Percentiles rank a stretch among this genome's conserved stretches.
These are phyloP conservation scores for Blastocystis sp. DNA, from an alignment of 352 stramenopile species.

Conservation along the genomic window DNA sequence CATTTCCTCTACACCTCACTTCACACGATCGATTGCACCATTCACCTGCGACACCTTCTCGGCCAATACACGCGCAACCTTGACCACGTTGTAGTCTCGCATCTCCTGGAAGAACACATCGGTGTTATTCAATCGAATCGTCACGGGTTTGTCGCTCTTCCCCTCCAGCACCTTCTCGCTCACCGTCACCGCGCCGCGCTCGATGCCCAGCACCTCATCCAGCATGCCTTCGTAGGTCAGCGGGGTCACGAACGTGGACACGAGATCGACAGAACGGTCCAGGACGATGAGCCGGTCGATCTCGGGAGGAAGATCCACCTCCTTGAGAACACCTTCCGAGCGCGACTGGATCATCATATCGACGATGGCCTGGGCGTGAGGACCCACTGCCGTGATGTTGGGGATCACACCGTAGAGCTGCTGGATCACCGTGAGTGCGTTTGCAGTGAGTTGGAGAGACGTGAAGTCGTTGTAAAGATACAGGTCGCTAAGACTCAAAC, in stretches of 20 bases:
- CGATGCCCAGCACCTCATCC: conserved; percentile 45
- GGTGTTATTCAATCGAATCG: conserved; percentile 42
- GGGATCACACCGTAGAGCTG: conserved; percentile 54
- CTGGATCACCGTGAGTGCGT: conserved; percentile 15
- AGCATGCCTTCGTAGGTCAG: conserved; percentile 58
- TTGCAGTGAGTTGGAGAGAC: conserved; percentile 15
- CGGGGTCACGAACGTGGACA: conserved; percentile 32
- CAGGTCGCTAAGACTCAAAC: conserved; percentile 20
- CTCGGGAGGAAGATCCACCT: conserved; percentile 35
- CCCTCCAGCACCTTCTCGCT: background rate
- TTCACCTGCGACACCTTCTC: conserved; percentile 41
- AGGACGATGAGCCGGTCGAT: conserved; percentile 31
- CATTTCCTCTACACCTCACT: conserved; percentile 1
- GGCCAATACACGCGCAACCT: background rate
- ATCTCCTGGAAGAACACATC: conserved; percentile 57
- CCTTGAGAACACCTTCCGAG: background rate
- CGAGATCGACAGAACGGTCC: conserved; percentile 1
- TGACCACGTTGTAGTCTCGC: conserved; percentile 43
- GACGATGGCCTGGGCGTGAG: background rate
- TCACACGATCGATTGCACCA: background rate
- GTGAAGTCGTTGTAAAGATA: conserved; percentile 46
- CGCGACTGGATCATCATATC: conserved; percentile 31
- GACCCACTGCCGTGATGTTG: conserved; percentile 6
- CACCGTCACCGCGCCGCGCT: conserved; percentile 9
- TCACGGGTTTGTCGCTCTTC: background rate